Evolutionary conservation across 306 rosid genomes (phyloP), one percentile per base, ranked within the genome.

Genomic region (Acacia acuminata): DNA sequence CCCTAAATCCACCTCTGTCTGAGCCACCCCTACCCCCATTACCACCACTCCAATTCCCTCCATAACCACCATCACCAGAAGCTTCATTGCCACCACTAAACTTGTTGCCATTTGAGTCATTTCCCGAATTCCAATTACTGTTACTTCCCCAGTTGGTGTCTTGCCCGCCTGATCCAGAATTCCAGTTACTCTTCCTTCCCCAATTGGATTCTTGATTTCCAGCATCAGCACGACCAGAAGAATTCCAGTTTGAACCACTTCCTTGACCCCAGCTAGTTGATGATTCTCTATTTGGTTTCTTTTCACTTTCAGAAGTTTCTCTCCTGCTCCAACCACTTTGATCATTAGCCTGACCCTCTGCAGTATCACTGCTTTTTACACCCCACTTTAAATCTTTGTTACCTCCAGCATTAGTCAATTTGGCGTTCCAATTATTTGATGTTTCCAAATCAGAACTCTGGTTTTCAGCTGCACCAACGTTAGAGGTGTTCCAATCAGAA

Each of bases 41-140:
- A 50, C 98, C 94, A 40, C 97, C 98, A 79, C 91, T 79, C 85
- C 90, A 27, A 10, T 82, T 80, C 69, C 89, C 84, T 50, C 94
- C 87, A 74, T 88, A 78, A 10, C 50, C 76, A 4, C 89, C 81
- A 30, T 78, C 82, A 25, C 83, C 86, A 63, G 85, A 66, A 81
- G 76, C 81, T 64, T 87, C 90, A 83, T 55, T 85, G 43, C 73
- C 86, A 75, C 83, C 84, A 44, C 67, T 25, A 87, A 85, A 85
- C 15, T 79, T 73, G 13, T 70, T 89, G 43, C 80, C 86, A 67
- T 79, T 77, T 34, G 81, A 83, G 48, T 80, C 74, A 67, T 84
- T 85, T 80, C 89, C 87, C 1, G 71, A 38, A 27, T 70, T 78
- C 81, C 69, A 24, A 42, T 75, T 77, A 11, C 56, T 24, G 19